Evolutionary conservation across 164 flowering plant species (phyloP).

Genomic region (Tetracentron sinense): DNA sequence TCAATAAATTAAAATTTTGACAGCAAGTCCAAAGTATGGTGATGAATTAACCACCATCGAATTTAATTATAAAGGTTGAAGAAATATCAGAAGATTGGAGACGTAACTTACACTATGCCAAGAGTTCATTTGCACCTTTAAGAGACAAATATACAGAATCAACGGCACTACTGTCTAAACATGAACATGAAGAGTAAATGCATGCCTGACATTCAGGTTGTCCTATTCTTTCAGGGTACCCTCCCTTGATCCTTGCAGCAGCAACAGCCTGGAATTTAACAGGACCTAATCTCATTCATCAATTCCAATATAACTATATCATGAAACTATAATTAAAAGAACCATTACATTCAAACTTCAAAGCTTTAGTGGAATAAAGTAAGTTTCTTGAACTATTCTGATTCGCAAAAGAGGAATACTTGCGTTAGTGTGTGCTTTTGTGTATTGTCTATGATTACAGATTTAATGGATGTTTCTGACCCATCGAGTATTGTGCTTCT

Average conservation of each 20-base stretch:
- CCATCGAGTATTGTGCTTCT: too few species aligned
- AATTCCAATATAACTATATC: conserved; percentile 2
- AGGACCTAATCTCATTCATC: conserved; percentile 11
- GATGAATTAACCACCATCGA: neutral
- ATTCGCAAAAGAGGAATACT: neutral
- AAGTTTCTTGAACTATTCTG: too few species aligned
- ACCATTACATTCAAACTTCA: neutral
- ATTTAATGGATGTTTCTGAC: too few species aligned
- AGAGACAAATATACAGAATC: neutral
- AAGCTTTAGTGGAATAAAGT: neutral
- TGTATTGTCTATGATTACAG: too few species aligned
- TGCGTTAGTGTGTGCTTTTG: too few species aligned
- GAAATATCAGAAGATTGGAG: neutral
- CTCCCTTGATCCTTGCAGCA: conserved; percentile 84
- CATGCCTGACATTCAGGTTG: conserved; percentile 98
- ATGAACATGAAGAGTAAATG: neutral
- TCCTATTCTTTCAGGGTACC: conserved; percentile 89
- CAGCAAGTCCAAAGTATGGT: too few species aligned
- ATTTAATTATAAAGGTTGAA: neutral
- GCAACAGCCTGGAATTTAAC: conserved; percentile 70
- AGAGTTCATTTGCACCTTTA: neutral
- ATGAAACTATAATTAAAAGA: neutral
- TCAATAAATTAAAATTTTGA: too few species aligned
- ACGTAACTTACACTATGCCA: neutral
- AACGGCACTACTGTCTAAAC: neutral